A percentile compares a stretch with the other conserved stretches of the same genome.
Evolutionary conservation across 169 alveolate species (phyloP).

Genomic region (Besnoitia besnoiti): DNA sequence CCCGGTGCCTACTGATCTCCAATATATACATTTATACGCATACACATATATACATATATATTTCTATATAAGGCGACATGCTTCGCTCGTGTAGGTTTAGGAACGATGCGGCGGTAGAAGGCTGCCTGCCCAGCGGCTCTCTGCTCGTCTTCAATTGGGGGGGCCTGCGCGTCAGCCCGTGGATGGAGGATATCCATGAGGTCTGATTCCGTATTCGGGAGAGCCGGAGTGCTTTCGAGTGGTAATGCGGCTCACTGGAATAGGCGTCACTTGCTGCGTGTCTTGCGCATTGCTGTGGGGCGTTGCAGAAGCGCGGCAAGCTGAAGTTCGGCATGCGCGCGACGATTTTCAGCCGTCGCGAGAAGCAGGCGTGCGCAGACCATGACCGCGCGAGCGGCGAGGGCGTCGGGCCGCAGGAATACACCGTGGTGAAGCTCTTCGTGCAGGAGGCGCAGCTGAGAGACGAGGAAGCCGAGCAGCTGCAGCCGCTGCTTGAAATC

Average conservation of each 20-base stretch:
- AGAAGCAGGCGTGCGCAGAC: conserved; percentile 98
- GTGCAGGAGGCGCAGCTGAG: conserved; percentile 74
- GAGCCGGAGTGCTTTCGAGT: not conserved
- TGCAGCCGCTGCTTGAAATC: conserved; percentile 37
- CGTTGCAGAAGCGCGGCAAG: conserved; percentile 64
- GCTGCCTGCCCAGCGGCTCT: no score
- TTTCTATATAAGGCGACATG: not conserved
- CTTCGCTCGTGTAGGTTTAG: no score
- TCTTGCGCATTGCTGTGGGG: not conserved
- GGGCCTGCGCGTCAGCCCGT: no score
- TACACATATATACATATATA: conserved; percentile 68
- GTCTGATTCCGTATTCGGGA: no score
- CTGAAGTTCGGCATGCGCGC: conserved; percentile 92
- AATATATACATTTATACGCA: not conserved
- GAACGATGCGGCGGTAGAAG: no score
- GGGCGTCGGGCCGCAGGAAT: conserved; percentile 96
- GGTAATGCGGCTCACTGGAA: no score
- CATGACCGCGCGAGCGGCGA: conserved; percentile 90
- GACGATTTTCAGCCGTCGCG: conserved; percentile 91
- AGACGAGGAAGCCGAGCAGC: conserved; percentile 49
- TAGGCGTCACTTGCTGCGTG: no score
- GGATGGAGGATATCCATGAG: no score
- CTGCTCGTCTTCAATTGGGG: no score
- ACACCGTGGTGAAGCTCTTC: conserved; percentile 94
- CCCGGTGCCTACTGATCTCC: not conserved